A percentile compares a stretch with the other conserved stretches of the same genome.
These are phyloP conservation scores for Leishmania amazonensis DNA, from an alignment of 208 protist species.

Conservation along the genomic window DNA sequence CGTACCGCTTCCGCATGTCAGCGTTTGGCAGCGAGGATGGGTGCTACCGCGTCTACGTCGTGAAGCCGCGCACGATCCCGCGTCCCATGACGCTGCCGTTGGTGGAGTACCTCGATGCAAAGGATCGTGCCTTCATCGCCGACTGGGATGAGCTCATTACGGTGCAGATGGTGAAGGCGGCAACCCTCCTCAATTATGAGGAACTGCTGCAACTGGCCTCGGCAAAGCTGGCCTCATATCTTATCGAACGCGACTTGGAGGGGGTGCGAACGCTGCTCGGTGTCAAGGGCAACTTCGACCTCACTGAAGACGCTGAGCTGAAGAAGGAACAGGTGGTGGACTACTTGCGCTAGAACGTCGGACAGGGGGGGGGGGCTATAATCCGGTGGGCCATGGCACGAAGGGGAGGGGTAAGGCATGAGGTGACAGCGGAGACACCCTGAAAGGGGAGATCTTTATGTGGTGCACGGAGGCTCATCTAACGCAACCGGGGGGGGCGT, in stretches of 20 bases:
- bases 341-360: slow-evolving; percentile 12
- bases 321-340: slow-evolving; percentile 73
- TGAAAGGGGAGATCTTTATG: neutral
- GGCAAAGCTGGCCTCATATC: slow-evolving; percentile 76
- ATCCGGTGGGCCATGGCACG: neutral
- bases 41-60: slow-evolving; percentile 42
- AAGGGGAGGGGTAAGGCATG: neutral
- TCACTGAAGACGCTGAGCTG: slow-evolving; percentile 81
- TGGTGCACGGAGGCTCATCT: neutral
- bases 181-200: slow-evolving; percentile 89
- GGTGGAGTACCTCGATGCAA: slow-evolving; percentile 69
- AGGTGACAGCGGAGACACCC: neutral
- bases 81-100: slow-evolving; percentile 79
- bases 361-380: neutral
- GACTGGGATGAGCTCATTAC: slow-evolving; percentile 81
- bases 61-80: slow-evolving; percentile 62
- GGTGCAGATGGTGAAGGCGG: slow-evolving; percentile 82
- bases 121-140: slow-evolving; percentile 62
- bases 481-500: too few species aligned
- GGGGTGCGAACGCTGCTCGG: slow-evolving; percentile 86
- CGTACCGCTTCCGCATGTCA: slow-evolving; percentile 61
- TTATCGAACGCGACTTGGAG: slow-evolving; percentile 87
- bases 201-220: slow-evolving; percentile 86
- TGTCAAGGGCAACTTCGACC: slow-evolving; percentile 89
- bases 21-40: slow-evolving; percentile 43